These are phyloP conservation scores for Plectosphaerella cucumerina DNA, from an alignment of 2,329 filamentous ascomycete genomes.

Conservation along the genomic window DNA sequence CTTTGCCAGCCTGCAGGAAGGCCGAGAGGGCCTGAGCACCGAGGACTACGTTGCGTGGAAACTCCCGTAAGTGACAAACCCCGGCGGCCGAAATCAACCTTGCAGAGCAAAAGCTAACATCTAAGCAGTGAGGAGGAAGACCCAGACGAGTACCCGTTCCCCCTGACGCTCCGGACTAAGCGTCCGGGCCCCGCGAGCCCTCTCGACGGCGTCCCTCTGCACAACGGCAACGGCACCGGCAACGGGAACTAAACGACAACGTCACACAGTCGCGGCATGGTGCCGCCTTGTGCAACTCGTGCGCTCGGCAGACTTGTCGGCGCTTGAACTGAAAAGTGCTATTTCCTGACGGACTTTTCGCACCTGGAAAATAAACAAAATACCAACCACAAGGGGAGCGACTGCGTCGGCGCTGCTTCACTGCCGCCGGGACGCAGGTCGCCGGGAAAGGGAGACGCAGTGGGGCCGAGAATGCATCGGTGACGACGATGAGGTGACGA, in stretches of 20 bases:
- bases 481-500: too few species aligned
- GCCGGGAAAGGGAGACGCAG: background rate
- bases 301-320: too few species aligned
- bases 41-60: constrained; percentile 99
- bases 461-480: background rate
- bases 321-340: too few species aligned
- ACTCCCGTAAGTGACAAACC: constrained; percentile 72
- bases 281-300: background rate
- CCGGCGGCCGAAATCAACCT: background rate
- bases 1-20: constrained; percentile 94
- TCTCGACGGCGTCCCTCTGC: constrained; percentile 33
- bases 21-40: constrained; percentile 85
- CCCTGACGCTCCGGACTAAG: constrained; percentile 53
- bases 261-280: background rate
- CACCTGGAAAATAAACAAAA: too few species aligned
- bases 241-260: background rate
- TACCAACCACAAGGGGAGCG: too few species aligned
- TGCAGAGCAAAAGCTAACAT: constrained; percentile 21
- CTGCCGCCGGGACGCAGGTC: too few species aligned
- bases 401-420: too few species aligned
- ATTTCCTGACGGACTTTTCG: too few species aligned
- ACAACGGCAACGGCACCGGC: constrained; percentile 1
- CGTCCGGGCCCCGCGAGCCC: constrained; percentile 35
- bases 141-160: constrained; percentile 64
- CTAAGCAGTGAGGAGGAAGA: constrained; percentile 81